A percentile compares a stretch with the other conserved stretches of the same genome.
Evolutionary conservation across 2,329 filamentous ascomycete genomes (phyloP).

Genomic region (Cladobotryum mycophilum): DNA sequence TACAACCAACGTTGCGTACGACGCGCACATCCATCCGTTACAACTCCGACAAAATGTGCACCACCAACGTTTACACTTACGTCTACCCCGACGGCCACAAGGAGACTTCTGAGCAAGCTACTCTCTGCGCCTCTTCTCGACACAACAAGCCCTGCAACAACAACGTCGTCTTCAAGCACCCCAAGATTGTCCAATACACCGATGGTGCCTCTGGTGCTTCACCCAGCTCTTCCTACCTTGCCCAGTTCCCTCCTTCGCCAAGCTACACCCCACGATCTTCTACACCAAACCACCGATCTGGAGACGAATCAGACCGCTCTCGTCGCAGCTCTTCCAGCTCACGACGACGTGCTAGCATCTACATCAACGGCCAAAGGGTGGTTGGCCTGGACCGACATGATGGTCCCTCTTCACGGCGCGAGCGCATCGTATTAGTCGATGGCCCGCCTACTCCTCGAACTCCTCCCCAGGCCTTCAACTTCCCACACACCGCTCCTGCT

Average conservation of each 20-base stretch:
- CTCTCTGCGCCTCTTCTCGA: conserved; percentile 34
- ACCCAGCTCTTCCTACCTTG: conserved; percentile 25
- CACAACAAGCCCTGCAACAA: conserved; percentile 36
- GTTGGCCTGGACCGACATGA: conserved; percentile 28
- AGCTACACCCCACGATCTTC: conserved; percentile 26
- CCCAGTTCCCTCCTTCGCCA: conserved; percentile 36
- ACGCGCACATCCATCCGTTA: conserved; percentile 3
- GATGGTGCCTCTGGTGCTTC: conserved; percentile 21
- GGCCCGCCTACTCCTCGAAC: conserved; percentile 40
- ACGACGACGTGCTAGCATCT: conserved; percentile 30
- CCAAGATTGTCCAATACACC: conserved; percentile 29
- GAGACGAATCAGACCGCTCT: conserved; percentile 32
- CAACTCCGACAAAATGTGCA: conserved; percentile 41
- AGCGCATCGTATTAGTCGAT: conserved; percentile 41
- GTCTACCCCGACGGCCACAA: conserved; percentile 39
- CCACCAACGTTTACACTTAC: conserved; percentile 41
- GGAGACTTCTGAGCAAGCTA: conserved; percentile 28
- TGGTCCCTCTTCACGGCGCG: conserved; percentile 24
- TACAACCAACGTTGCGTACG: conserved; percentile 3
- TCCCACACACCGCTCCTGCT: conserved; percentile 35
- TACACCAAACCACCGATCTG: conserved; percentile 30
- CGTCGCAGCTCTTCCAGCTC: conserved; percentile 24
- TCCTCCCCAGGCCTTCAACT: conserved; percentile 36
- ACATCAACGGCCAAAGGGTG: conserved; percentile 32
- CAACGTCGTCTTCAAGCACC: conserved; percentile 36